Percentiles rank a stretch among this genome's conserved stretches.
Conservation (phyloP, 768 basidiomycete species). For the Hygrocybe punicea region DNA sequence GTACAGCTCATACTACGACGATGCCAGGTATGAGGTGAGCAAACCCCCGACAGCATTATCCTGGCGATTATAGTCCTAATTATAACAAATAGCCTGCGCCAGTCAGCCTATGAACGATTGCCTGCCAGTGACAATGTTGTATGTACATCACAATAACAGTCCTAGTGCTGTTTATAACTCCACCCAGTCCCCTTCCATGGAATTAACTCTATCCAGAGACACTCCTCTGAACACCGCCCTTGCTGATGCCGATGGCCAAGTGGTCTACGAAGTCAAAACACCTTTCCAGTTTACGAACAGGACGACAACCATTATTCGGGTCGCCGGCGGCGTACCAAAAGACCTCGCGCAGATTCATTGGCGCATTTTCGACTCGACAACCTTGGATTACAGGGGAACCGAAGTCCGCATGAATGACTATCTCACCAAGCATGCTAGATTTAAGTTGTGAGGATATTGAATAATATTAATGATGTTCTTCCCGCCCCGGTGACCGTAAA, state of each 20-base stretch:
- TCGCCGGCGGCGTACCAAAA: background rate
- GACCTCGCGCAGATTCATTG: background rate
- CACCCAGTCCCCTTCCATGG: constrained; percentile 11
- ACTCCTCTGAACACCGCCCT: constrained; percentile 21
- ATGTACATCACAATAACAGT: too few relatives aligned
- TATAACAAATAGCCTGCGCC: too few relatives aligned
- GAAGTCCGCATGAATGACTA: background rate
- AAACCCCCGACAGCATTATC: too few relatives aligned
- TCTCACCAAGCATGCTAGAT: background rate
- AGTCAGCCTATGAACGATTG: too few relatives aligned
- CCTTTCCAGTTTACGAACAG: constrained; percentile 12
- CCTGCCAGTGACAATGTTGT: too few relatives aligned
- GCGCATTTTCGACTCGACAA: background rate
- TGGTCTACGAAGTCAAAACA: constrained; percentile 22
- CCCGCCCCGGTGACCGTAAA: background rate
- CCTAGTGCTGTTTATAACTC: too few relatives aligned
- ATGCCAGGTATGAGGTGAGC: too few relatives aligned
- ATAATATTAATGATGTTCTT: too few relatives aligned
- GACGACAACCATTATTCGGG: background rate
- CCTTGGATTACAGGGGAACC: background rate
- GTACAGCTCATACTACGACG: too few relatives aligned
- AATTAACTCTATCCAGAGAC: constrained; percentile 20
- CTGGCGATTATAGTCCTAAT: too few relatives aligned
- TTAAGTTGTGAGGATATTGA: background rate
- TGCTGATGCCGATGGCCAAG: constrained; percentile 20